These are phyloP conservation scores for Pestalotiopsis sp. DNA, from an alignment of 2,329 filamentous ascomycete genomes.

Conservation along the genomic window DNA sequence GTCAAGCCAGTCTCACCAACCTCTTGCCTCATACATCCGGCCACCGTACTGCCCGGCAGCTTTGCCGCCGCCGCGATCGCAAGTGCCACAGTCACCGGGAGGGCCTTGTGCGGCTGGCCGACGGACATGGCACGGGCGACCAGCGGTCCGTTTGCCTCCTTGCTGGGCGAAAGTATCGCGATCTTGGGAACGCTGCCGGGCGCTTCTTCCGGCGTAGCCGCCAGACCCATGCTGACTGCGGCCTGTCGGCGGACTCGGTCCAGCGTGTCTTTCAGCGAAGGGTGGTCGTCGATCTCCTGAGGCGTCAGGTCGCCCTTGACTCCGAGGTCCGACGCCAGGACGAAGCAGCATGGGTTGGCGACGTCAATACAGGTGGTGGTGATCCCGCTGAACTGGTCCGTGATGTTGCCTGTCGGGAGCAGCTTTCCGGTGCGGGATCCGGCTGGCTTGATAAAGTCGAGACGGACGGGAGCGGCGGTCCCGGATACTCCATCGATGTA, in stretches of 20 bases:
- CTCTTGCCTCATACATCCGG: slow-evolving; percentile 27
- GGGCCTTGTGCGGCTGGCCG: slow-evolving; percentile 58
- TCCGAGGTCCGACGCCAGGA: slow-evolving; percentile 55
- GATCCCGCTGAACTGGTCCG: slow-evolving; percentile 54
- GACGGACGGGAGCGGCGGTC: slow-evolving; percentile 55
- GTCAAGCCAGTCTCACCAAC: slow-evolving; percentile 35
- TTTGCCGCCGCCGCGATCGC: slow-evolving; percentile 49
- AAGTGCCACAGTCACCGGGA: slow-evolving; percentile 58
- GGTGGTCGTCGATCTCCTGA: slow-evolving; percentile 51
- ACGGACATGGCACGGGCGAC: slow-evolving; percentile 56
- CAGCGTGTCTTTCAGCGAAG: slow-evolving; percentile 46
- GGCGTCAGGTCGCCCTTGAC: slow-evolving; percentile 55
- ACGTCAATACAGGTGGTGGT: slow-evolving; percentile 63
- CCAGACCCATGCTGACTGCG: slow-evolving; percentile 64
- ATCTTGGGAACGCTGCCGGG: slow-evolving; percentile 65
- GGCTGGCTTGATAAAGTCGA: slow-evolving; percentile 65
- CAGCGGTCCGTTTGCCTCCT: slow-evolving; percentile 31
- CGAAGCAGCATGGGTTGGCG: slow-evolving; percentile 66
- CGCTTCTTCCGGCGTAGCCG: slow-evolving; percentile 38
- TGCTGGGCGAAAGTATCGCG: slow-evolving; percentile 51
- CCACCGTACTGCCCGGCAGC: slow-evolving; percentile 42
- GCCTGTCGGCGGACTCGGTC: slow-evolving; percentile 60
- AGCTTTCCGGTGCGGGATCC: slow-evolving; percentile 66
- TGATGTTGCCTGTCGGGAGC: slow-evolving; percentile 59
- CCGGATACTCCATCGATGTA: slow-evolving; percentile 67